A percentile compares a stretch with the other conserved stretches of the same genome.
phyloP scores from a whole-genome alignment of 1,139 yeast genomes.

The Taphrina confusa region DNA sequence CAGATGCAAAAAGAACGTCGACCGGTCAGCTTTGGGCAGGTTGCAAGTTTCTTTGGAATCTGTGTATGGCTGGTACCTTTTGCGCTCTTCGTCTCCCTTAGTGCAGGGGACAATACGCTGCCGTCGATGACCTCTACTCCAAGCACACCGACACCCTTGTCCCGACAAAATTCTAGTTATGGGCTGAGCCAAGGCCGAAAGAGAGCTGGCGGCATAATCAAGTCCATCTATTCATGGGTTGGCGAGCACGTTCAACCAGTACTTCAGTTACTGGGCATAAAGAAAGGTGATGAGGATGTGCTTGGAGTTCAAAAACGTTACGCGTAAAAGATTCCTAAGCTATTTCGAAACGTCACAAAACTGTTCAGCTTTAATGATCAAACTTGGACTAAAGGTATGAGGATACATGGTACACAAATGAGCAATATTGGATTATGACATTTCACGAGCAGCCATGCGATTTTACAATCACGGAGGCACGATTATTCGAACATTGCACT shows the following conservation, averaged over 20 bases:
- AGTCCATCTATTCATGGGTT: conserved; percentile 19
- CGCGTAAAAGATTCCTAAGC: neutral
- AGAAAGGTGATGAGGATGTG: conserved; percentile 24
- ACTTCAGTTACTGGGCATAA: conserved; percentile 23
- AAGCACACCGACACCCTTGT: conserved; percentile 6
- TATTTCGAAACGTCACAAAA: too few relatives aligned
- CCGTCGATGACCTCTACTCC: conserved; percentile 51
- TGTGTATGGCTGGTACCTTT: conserved; percentile 95
- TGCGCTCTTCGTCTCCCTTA: conserved; percentile 82
- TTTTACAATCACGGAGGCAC: too few relatives aligned
- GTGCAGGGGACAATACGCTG: conserved; percentile 86
- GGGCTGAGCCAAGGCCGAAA: neutral
- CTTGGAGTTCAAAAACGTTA: neutral
- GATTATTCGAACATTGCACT: too few relatives aligned
- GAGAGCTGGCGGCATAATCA: conserved; percentile 28
- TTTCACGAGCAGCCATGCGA: too few relatives aligned
- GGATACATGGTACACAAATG: too few relatives aligned
- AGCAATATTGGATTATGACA: too few relatives aligned
- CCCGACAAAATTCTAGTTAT: neutral
- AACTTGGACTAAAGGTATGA: too few relatives aligned
- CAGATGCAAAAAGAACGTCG: conserved; percentile 57
- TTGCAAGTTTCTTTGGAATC: conserved; percentile 89
- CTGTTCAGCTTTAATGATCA: too few relatives aligned
- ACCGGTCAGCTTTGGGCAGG: conserved; percentile 77
- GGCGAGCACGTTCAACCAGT: conserved; percentile 23